Evolutionary conservation across 768 basidiomycete species (phyloP).

Genomic region (Mycena belliarum): DNA sequence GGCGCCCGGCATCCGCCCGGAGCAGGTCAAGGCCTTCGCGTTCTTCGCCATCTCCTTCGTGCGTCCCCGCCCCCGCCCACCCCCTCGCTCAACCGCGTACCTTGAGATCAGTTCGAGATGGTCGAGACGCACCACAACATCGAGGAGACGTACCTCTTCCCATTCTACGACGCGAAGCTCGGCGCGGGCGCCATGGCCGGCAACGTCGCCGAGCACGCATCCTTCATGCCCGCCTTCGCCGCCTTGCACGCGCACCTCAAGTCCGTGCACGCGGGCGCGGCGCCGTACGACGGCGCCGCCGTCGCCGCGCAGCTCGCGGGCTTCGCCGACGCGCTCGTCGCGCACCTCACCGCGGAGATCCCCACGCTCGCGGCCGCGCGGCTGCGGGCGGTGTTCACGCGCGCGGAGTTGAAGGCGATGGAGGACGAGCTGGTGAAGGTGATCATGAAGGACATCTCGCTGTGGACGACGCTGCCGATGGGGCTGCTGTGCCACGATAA

Average conservation of each 20-base stretch:
- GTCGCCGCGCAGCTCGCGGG: constrained; percentile 27
- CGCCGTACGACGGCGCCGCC: constrained; percentile 46
- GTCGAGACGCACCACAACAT: constrained; percentile 34
- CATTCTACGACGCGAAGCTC: constrained; percentile 29
- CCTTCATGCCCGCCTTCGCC: constrained; percentile 28
- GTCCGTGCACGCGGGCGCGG: constrained; percentile 58
- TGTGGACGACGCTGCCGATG: constrained; percentile 27
- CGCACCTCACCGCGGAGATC: constrained; percentile 33
- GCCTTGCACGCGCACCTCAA: constrained; percentile 39
- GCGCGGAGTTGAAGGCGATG: constrained; percentile 27
- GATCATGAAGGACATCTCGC: constrained; percentile 23
- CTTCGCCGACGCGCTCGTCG: constrained; percentile 29
- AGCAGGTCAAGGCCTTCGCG: constrained; percentile 29
- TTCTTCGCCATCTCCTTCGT: constrained; percentile 30
- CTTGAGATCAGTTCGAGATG: constrained; percentile 19
- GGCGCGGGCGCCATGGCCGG: constrained; percentile 23
- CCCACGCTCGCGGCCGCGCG: constrained; percentile 26
- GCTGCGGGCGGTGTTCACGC: constrained; percentile 28
- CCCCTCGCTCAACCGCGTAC: not conserved
- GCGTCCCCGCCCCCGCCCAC: not conserved
- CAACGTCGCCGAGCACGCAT: constrained; percentile 31
- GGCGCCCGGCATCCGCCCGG: constrained; percentile 23
- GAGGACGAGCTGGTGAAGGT: constrained; percentile 23
- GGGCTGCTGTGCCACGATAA: constrained; percentile 25
- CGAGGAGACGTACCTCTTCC: constrained; percentile 32